Conservation (phyloP, 1,284 basidiomycete genomes). For the Termitomyces sp. region DNA sequence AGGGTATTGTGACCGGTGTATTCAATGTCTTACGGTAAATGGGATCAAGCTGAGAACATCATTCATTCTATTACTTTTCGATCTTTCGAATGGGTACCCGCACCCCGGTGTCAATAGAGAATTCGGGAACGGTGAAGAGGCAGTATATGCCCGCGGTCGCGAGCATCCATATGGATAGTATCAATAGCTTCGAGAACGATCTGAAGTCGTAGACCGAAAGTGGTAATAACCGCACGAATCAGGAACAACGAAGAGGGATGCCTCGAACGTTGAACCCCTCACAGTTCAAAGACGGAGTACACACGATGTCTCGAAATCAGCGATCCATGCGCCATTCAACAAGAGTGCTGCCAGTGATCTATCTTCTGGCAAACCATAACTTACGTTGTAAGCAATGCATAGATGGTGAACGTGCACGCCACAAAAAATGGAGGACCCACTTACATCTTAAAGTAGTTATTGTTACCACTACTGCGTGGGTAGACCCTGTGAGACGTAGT, state of each 20-base stretch:
- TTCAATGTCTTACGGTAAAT: conserved; percentile 62
- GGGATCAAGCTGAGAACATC: not conserved
- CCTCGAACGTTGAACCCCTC: conserved; percentile 43
- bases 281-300: conserved; percentile 39
- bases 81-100: conserved; percentile 63
- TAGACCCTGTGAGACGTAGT: conserved; percentile 39
- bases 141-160: conserved; percentile 52
- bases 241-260: conserved; percentile 49
- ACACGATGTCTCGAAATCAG: conserved; percentile 41
- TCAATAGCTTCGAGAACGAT: conserved; percentile 63
- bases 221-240: conserved; percentile 50
- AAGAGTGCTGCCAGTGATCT: not conserved
- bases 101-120: conserved; percentile 46
- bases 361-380: not conserved
- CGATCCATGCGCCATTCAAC: not conserved
- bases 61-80: conserved; percentile 44
- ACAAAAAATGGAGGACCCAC: conserved; percentile 54
- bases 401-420: conserved; percentile 54
- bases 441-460: conserved; percentile 73
- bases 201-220: conserved; percentile 58
- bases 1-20: conserved; percentile 56
- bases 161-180: conserved; percentile 44
- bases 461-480: conserved; percentile 71
- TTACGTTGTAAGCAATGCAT: conserved; percentile 51
- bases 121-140: conserved; percentile 42